phyloP scores from a whole-genome alignment of 1,284 basidiomycete genomes.

The Heterobasidion occidentale region DNA sequence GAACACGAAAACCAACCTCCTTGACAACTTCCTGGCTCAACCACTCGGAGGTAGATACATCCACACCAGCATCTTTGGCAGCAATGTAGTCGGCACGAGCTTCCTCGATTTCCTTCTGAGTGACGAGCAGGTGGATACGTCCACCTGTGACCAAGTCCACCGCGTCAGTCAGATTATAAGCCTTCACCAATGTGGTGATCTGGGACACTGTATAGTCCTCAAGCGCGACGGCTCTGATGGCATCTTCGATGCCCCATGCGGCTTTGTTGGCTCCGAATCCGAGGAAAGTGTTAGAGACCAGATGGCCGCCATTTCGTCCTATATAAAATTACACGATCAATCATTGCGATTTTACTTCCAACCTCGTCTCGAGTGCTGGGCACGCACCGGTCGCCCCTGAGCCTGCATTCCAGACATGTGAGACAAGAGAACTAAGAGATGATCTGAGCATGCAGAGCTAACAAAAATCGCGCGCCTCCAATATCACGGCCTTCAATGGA shows the following conservation, averaged over 20 bases:
- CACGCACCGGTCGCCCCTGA: slow-evolving; percentile 69
- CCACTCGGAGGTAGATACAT: slow-evolving; percentile 38
- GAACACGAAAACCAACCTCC: slow-evolving; percentile 25
- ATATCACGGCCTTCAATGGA: slow-evolving; percentile 42
- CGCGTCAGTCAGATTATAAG: slow-evolving; percentile 31
- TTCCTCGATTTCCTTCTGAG: slow-evolving; percentile 31
- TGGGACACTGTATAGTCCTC: slow-evolving; percentile 49
- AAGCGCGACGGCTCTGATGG: slow-evolving; percentile 43
- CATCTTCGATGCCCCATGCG: slow-evolving; percentile 43
- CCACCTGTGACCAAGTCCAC: slow-evolving; percentile 62
- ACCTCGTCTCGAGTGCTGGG: background rate
- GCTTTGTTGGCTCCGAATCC: slow-evolving; percentile 33
- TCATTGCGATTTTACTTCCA: background rate
- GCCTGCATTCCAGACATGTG: slow-evolving; percentile 32
- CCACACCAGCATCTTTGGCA: slow-evolving; percentile 45
- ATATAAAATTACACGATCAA: background rate
- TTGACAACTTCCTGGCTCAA: slow-evolving; percentile 39
- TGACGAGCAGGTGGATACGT: slow-evolving; percentile 45
- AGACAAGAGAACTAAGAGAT: background rate
- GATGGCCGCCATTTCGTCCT: slow-evolving; percentile 77
- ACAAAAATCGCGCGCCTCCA: slow-evolving; percentile 80
- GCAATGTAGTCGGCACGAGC: slow-evolving; percentile 40
- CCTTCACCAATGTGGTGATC: slow-evolving; percentile 42
- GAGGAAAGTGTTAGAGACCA: slow-evolving; percentile 45
- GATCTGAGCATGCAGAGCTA: slow-evolving; percentile 19